Evolutionary conservation across 371 early-diverging fungal genomes (phyloP), one percentile per base, ranked within the genome.

Genomic region (Apophysomyces variabilis): DNA sequence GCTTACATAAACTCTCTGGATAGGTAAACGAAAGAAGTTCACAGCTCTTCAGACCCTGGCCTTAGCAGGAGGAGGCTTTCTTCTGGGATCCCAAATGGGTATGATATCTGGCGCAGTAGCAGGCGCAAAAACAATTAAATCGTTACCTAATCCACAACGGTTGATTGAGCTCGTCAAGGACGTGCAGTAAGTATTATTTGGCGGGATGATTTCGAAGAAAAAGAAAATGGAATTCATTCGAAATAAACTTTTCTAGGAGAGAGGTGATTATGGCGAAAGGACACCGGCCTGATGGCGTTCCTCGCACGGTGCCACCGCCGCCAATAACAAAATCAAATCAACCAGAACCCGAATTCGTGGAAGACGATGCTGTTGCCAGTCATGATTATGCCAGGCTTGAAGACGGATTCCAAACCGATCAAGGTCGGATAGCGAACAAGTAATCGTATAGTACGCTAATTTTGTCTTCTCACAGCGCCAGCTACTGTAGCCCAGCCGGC

Each of bases 11-110:
- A 38, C 35, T 26, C 8, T 8, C 46, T 41, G 41, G 41, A 41
- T 41, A 76, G 78, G 68, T 38, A 71, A 60, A 64, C 62, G 69
- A 54, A 75, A 68, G 59, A 70, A 66, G 14, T 79, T 79, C 38
- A 66, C 71, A 11, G 79, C 81, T 35, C 50, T 80, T 35, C 74
- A 69, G 38, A 46, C 72, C 7, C 50, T 77, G 8, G 72, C 74
- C 0, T 21, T 83, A 7, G 70, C 74, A 45, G 84, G 72, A 37
- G 76, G 79, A 64, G 79, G 79, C 1, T 79, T 83, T 57, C 45
- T 83, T 7, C 65, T 83, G 47, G 84, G 81, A 14, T 72, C 79
- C 13, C 84, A 83, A 68, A 69, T 79, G 59, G 84, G 84, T n/a
- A 57, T 79, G 9, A 62, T 80, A n/a, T 68, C 84, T 0, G 84